A percentile compares a stretch with the other conserved stretches of the same genome.
These are phyloP conservation scores for Spergularia azorica DNA, from an alignment of 179 eudicot genomes.

Conservation along the genomic window DNA sequence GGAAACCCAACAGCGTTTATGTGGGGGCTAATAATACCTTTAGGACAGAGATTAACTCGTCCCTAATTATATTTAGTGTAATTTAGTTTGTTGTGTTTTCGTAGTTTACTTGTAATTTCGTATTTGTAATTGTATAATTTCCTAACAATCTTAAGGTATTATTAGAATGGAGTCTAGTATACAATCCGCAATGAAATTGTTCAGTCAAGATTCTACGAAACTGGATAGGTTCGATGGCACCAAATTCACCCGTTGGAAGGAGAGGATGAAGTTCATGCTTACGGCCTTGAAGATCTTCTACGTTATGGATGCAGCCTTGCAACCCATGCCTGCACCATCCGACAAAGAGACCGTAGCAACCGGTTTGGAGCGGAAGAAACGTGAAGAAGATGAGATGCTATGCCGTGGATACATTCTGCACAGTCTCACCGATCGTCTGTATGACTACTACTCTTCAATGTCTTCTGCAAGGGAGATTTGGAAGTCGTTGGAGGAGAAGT, in stretches of 20 bases:
- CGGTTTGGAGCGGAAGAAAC: slow-evolving; percentile 1
- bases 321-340: neutral
- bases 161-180: too few species aligned
- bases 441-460: slow-evolving; percentile 3
- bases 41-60: too few species aligned
- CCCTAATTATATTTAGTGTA: too few species aligned
- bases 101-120: too few species aligned
- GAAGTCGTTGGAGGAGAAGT: slow-evolving; percentile 12
- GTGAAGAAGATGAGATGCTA: slow-evolving; percentile 6
- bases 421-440: neutral
- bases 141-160: too few species aligned
- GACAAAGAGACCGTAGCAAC: neutral
- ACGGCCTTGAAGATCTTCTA: slow-evolving; percentile 11
- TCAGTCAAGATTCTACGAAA: too few species aligned
- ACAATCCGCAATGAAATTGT: too few species aligned
- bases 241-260: slow-evolving; percentile 20
- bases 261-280: slow-evolving; percentile 11
- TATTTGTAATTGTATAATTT: too few species aligned
- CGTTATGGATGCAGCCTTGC: slow-evolving; percentile 9
- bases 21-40: too few species aligned
- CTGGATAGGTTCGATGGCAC: slow-evolving; percentile 14
- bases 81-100: too few species aligned
- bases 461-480: slow-evolving; percentile 7
- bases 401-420: slow-evolving; percentile 20
- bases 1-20: too few species aligned